Conservation (phyloP, 2,329 filamentous ascomycete genomes). For the Diaporthe batatas region DNA sequence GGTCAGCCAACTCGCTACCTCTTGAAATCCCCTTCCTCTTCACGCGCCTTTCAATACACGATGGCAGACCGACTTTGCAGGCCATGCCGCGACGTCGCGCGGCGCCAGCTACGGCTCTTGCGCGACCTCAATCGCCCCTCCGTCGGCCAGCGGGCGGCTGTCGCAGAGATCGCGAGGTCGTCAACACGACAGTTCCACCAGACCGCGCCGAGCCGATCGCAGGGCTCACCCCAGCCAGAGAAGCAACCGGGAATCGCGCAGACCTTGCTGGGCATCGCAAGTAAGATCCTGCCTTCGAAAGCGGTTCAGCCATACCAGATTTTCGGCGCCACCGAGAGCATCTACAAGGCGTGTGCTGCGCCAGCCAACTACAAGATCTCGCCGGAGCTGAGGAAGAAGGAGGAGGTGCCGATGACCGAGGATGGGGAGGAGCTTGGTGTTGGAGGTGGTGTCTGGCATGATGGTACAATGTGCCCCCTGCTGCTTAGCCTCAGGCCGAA, state of each 20-base stretch:
- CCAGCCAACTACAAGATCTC: conserved; percentile 84
- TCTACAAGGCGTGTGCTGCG: conserved; percentile 81
- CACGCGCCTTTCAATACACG: neutral
- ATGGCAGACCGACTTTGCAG: conserved; percentile 63
- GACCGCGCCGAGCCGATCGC: conserved; percentile 32
- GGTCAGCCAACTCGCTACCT: neutral
- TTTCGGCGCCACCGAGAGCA: conserved; percentile 80
- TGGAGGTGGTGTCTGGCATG: conserved; percentile 84
- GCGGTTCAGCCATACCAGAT: conserved; percentile 74
- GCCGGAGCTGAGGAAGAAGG: conserved; percentile 73
- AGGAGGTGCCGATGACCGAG: conserved; percentile 76
- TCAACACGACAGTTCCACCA: conserved; percentile 41
- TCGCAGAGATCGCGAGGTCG: conserved; percentile 30
- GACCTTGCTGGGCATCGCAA: conserved; percentile 30
- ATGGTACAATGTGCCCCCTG: conserved; percentile 66
- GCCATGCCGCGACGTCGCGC: conserved; percentile 44
- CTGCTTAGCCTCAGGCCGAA: conserved; percentile 23
- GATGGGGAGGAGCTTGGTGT: conserved; percentile 87
- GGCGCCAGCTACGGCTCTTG: conserved; percentile 51
- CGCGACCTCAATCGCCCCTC: conserved; percentile 30
- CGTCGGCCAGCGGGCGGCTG: conserved; percentile 23
- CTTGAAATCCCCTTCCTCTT: neutral
- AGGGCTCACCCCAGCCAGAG: conserved; percentile 23
- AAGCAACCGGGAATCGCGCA: conserved; percentile 33
- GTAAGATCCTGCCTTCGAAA: conserved; percentile 40